These are phyloP conservation scores for Claviceps capensis DNA, from an alignment of 2,329 filamentous ascomycete species.

Conservation along the genomic window DNA sequence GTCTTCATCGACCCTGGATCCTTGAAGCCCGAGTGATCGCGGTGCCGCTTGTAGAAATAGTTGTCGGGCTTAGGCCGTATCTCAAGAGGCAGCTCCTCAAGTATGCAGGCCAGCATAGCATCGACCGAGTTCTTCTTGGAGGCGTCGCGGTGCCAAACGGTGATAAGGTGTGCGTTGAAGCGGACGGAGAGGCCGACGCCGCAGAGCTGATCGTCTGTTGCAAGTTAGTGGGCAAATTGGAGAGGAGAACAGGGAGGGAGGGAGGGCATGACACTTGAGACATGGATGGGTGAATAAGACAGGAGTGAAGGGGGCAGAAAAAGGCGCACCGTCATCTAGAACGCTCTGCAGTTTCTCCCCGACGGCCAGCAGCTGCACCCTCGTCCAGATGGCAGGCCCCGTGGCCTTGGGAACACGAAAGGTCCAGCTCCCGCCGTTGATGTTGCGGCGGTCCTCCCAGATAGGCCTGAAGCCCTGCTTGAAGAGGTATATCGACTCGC, in stretches of 20 bases:
- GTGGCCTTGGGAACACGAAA: conserved; percentile 73
- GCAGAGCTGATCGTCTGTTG: conserved; percentile 68
- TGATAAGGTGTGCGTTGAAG: conserved; percentile 79
- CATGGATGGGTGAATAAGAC: not conserved
- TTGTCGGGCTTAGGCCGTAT: conserved; percentile 56
- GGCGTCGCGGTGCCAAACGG: conserved; percentile 85
- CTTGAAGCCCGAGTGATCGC: conserved; percentile 74
- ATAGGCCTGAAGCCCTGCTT: conserved; percentile 63
- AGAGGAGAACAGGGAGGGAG: not conserved
- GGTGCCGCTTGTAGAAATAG: conserved; percentile 82
- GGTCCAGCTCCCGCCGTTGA: conserved; percentile 78
- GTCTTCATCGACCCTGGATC: conserved; percentile 23
- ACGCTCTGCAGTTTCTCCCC: conserved; percentile 67
- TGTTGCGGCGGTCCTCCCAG: conserved; percentile 80
- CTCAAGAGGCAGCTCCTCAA: conserved; percentile 60
- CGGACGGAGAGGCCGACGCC: conserved; percentile 78
- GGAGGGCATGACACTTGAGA: no score
- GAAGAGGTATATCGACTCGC: conserved; percentile 68
- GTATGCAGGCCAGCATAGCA: conserved; percentile 55
- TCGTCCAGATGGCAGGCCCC: conserved; percentile 65
- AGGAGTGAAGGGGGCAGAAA: not conserved
- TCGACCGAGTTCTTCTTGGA: conserved; percentile 69
- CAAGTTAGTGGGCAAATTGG: not conserved
- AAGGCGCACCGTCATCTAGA: conserved; percentile 49
- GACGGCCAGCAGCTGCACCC: conserved; percentile 68